Base-by-base conservation (phyloP, 1,284 basidiomycete genomes). In the Tilletia walkeri region DNA sequence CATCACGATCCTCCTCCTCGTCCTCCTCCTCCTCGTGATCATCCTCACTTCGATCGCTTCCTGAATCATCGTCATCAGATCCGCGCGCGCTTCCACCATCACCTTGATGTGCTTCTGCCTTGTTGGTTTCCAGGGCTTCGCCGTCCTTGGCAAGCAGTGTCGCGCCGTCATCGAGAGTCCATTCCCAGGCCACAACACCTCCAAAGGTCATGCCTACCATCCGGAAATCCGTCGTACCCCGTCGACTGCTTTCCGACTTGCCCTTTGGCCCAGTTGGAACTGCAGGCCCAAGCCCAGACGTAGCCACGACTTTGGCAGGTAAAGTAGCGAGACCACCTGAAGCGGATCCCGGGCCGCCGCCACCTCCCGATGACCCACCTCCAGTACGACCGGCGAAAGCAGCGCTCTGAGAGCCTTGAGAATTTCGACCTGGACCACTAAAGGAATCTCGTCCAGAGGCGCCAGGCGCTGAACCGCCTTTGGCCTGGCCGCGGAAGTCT, bases 161-260 rank as follows among this genome's bases (percentile, higher is more conserved):
- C 16, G 59, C 38, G 3, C 59, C 59, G 12, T 63, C 36, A 38
- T 63, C 59, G 18, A 63, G 59, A 6, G 59, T 63, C 59, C 59
- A 63, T 16, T 38, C 59, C 59, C 59, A 63, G 14, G 59, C 34
- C 10, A 63, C 38, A 6, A 39, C 38, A 4, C 36, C 59, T 16
- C 36, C 34, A 34, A 63, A 36, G 3, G 36, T 39, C 7, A 63
- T 16, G 59, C 59, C 59, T 12, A 63, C 59, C 14, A 36, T 12
- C 2, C 59, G 59, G 36, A 63, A 16, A 38, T 63, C 59, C 12
- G 34, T 38, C 36, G 59, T 63, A n/a, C 59, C 38, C 34, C 59
- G 59, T 16, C 36, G 30, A 38, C 39, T 63, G 4, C 16, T 41
- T 6, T 63, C 59, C 2, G 36, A 34, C 34, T 63, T 63, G 34